Evolutionary conservation across 768 basidiomycete species (phyloP).

Genomic region (Mycena latifolia): DNA sequence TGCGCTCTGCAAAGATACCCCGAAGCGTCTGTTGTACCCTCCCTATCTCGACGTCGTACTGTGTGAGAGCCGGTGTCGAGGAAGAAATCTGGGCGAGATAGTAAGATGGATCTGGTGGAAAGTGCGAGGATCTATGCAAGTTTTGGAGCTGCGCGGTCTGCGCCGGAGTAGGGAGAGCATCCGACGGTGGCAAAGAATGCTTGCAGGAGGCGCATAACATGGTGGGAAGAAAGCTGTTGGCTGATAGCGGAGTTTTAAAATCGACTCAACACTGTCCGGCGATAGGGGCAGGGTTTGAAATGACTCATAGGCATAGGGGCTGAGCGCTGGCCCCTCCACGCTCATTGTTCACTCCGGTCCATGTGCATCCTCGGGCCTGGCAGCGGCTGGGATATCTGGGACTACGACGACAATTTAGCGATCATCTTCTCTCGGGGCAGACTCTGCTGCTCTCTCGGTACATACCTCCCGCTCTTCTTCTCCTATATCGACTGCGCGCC

Average conservation of each 20-base stretch:
- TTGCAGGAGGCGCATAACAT: constrained; percentile 2
- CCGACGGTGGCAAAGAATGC: not conserved
- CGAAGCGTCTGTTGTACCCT: not conserved
- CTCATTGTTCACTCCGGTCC: too few species aligned
- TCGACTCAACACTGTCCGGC: too few species aligned
- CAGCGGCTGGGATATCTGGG: too few species aligned
- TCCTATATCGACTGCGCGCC: constrained; percentile 6
- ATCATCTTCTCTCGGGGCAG: too few species aligned
- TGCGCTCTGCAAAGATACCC: not conserved
- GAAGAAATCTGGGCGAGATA: not conserved
- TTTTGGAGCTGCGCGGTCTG: not conserved
- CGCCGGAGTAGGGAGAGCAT: not conserved
- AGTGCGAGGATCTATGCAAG: not conserved
- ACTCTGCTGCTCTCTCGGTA: too few species aligned
- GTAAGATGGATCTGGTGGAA: not conserved
- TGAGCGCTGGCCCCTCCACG: too few species aligned
- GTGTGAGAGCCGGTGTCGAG: not conserved
- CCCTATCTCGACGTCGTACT: constrained; percentile 2
- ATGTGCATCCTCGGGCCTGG: too few species aligned
- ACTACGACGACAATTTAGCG: too few species aligned
- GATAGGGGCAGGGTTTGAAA: too few species aligned
- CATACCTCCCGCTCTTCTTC: constrained; percentile 11
- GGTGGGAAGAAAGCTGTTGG: too few species aligned
- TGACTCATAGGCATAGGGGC: too few species aligned
- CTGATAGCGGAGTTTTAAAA: too few species aligned